These are phyloP conservation scores for Ophiostoma fasciatum DNA, from an alignment of 2,329 filamentous ascomycete genomes.

Conservation along the genomic window DNA sequence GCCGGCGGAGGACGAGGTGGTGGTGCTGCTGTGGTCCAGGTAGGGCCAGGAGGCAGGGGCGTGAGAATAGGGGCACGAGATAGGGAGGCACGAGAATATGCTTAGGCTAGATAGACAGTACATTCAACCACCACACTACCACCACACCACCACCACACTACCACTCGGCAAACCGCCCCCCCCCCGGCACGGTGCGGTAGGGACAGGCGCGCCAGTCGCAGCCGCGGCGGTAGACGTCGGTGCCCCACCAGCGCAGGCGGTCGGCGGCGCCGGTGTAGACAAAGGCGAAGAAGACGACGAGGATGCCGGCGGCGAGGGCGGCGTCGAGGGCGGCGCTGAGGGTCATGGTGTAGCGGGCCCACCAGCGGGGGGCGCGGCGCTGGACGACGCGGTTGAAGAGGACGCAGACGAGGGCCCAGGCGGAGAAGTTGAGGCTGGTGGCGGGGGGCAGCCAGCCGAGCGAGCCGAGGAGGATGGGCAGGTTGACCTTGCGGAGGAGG, in stretches of 20 bases:
- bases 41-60: no score
- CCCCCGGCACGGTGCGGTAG: constrained; percentile 48
- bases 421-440: constrained; percentile 73
- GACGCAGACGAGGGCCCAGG: constrained; percentile 76
- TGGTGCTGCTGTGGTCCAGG: constrained; percentile 3
- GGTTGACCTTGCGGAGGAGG: constrained; percentile 61
- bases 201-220: constrained; percentile 76
- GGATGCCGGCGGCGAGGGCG: constrained; percentile 66
- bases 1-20: constrained; percentile 3
- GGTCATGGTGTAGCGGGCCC: constrained; percentile 86
- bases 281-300: constrained; percentile 74
- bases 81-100: no score
- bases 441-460: constrained; percentile 80
- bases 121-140: no score
- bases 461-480: constrained; percentile 71
- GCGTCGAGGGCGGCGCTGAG: constrained; percentile 71
- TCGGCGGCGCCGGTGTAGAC: constrained; percentile 66
- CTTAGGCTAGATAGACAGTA: no score
- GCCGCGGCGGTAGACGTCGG: constrained; percentile 68
- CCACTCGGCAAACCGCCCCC: constrained; percentile 53
- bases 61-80: no score
- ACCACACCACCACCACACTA: no score
- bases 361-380: constrained; percentile 58
- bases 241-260: constrained; percentile 75
- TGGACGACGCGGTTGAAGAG: constrained; percentile 68